Base-by-base conservation (phyloP, 2,329 filamentous ascomycete species). In the Claviceps pazoutovae region DNA sequence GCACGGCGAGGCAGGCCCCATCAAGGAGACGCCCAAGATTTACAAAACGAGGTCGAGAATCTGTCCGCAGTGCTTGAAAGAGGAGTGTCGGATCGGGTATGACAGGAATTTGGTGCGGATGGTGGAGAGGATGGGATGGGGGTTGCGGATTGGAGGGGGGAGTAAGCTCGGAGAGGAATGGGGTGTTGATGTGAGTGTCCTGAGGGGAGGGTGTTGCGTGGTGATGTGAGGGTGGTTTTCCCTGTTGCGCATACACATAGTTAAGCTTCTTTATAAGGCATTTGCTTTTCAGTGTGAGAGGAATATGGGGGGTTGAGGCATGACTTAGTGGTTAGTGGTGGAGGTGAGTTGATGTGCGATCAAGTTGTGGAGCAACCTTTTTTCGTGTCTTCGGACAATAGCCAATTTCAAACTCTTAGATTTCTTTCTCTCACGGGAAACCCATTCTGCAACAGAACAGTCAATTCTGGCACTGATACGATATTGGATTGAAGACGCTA, bases 61-160 rank as follows among this genome's bases (percentile, higher is more conserved):
- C 38, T 75, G 71, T 55, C 74, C 70, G 38, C 61, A 61, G 19
- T 75, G 74, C 53, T 64, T 64, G 7, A 45, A 46, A 37, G 51
- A 39, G 17, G 57, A 69, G n/a, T 52, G 9, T 14, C 19, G 55
- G 8, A 66, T 65, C 4, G 45, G 50, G 7, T 79, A 77, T 56
- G 74, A 80, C 57, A 64, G 64, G 43, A 76, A 79, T 59, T 55
- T 60, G 49, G 58, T 72, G 21, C 68, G 74, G 46, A 69, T 76
- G 66, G 68, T 80, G 46, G 57, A 68, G 45, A 57, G 63, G 30
- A 67, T 74, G 58, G 65, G 65, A 21, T 65, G 67, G 51, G 72
- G 72, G 19, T 56, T 75, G 44, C 72, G 73, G 44, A 71, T 73
- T 66, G 76, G 76, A 1, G 48, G 62, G 11, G 76, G 76, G 1